Base-by-base conservation (phyloP, 2,329 filamentous ascomycete genomes). In the Phialocephala sp. region DNA sequence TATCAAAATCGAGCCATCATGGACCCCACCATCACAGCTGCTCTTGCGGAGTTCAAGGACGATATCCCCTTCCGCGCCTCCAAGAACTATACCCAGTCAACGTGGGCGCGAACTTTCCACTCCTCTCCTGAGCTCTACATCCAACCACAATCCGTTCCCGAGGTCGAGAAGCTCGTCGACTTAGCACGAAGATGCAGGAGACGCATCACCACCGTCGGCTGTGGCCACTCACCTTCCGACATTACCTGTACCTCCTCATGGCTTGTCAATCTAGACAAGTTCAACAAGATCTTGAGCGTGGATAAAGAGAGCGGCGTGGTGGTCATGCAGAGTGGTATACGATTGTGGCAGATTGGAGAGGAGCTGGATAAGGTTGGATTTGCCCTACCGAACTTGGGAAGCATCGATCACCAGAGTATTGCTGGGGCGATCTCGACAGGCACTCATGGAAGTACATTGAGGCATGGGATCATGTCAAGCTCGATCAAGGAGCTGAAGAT, bases 41-140 rank as follows among this genome's bases (percentile, higher is more conserved):
- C 90, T 76, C 80, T 90, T 68, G 80, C 82, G 39, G 83, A 82
- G 69, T 83, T 87, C 76, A 83, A 89, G 73, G 83, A 86, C 71
- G 78, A 81, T 65, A 79, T 95, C 45, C 88, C 93, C 52, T 97
- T 98, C 81, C 91, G 90, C 77, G 91, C 92, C 6, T 84, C 84
- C 65, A 82, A 85, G 66, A 82, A 86, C 61, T 89, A 98, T 78
- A 80, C 89, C 58, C 95, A 98, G 81, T 89, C 90, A 74, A 99
- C 95, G 22, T 99, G 95, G 95, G 95, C 95, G 45, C 89, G 90
- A 75, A 98, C 95, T 59, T 97, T 96, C 81, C 89, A 91, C 74
- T 95, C 91, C 59, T 87, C 89, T 20, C 95, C 95, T 2, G 93
- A 97, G 82, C 88, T 98, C 65, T 97, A 94, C 80, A 88, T 98